Conservation (phyloP, 805 yeast genomes). For the Spathaspora arborariae region DNA sequence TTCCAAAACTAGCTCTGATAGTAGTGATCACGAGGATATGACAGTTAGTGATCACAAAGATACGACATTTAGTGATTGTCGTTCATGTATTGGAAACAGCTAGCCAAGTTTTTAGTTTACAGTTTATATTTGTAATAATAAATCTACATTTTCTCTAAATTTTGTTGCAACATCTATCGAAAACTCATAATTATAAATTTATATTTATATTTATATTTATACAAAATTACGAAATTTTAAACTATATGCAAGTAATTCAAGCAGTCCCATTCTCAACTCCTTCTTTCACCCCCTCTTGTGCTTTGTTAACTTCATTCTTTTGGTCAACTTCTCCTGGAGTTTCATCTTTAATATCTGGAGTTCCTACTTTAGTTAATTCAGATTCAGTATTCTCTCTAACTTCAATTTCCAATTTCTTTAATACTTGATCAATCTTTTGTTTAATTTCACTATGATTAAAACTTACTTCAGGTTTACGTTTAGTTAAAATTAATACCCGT, state of each 20-base stretch:
- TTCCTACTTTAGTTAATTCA: neutral
- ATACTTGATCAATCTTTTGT: constrained; percentile 15
- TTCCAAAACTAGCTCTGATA: too few relatives aligned
- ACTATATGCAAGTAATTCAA: neutral
- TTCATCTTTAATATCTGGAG: constrained; percentile 1
- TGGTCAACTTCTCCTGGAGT: neutral
- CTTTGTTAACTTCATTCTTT: neutral
- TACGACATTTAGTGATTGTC: neutral
- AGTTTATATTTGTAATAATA: too few relatives aligned
- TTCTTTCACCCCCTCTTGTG: neutral
- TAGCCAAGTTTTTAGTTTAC: neutral
- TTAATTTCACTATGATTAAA: constrained; percentile 16
- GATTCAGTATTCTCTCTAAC: constrained; percentile 7
- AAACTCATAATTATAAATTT: neutral
- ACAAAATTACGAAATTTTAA: neutral
- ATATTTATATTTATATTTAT: neutral
- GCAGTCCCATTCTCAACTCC: neutral
- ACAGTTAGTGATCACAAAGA: too few relatives aligned
- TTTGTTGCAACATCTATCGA: neutral
- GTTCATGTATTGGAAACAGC: neutral
- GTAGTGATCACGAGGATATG: too few relatives aligned
- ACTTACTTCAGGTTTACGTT: constrained; percentile 24
- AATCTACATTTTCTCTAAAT: neutral
- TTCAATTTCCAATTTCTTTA: constrained; percentile 16
- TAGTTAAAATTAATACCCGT: constrained; percentile 26